Evolutionary conservation across 2,329 filamentous ascomycete genomes (phyloP), one percentile per base, ranked within the genome.

Genomic region (Cryphonectria naterciae): DNA sequence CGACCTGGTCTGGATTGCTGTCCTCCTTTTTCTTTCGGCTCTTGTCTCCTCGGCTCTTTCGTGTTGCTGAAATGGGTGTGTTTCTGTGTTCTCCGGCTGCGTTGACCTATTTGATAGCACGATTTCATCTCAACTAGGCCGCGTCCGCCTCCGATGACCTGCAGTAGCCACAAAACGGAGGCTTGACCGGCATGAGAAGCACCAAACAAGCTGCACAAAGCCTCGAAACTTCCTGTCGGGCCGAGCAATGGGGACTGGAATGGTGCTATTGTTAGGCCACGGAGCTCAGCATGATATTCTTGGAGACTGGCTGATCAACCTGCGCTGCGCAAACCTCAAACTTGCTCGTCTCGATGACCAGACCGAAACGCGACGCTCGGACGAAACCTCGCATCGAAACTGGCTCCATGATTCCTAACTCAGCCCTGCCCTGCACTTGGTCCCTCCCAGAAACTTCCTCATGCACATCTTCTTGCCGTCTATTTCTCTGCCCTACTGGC

Each of bases 371-470:
- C 65, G 69, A 46, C 37, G 65, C 65, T 68, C 46, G 67, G 67
- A 67, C 65, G 69, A 70, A 70, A 70, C 69, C 68, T 70, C 69
- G 63, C 54, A 70, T 67, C 68, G 64, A 63, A 65, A 63, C 68
- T 58, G 54, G 56, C 65, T 49, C 35, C 32, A 61, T 10, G 63
- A 63, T 37, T 65, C 28, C 56, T 52, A 65, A 17, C 15, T 56
- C 58, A 39, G 32, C 58, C 58, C 19, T 32, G 35, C 22, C 58
- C 58, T 39, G 17, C 22, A 61, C 32, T 61, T 39, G 35, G 19
- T 2, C 32, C 15, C 32, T 61, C 17, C 28, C 17, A 19, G 58
- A 7, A 8, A 32, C 28, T 39, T 19, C 49, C 39, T 63, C n/a
- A 67, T 67, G 68, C 68, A 67, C 56, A 67, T 63, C 41, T 41